Percentiles rank a stretch among this genome's conserved stretches.
These are phyloP conservation scores for Eremothecium gossypii DNA, from an alignment of 1,139 yeast genomes.

Conservation along the genomic window DNA sequence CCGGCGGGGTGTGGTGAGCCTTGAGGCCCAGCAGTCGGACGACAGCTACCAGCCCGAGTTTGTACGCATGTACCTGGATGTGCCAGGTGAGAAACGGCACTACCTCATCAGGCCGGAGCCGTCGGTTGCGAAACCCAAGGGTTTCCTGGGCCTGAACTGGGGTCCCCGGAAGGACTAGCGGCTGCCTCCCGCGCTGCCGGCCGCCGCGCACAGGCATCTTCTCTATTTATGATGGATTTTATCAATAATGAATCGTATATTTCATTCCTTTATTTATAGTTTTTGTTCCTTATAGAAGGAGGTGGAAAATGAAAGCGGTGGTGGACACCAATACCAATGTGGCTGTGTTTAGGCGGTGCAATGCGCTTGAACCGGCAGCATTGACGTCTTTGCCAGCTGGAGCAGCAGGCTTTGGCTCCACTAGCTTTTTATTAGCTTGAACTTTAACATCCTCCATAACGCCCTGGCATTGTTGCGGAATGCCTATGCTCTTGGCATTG, in stretches of 20 bases:
- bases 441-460: slow-evolving; percentile 3
- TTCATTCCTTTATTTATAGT: background rate
- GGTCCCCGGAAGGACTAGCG: slow-evolving; percentile 56
- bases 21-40: slow-evolving; percentile 62
- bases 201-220: background rate
- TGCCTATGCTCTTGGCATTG: slow-evolving; percentile 12
- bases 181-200: no score
- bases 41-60: slow-evolving; percentile 63
- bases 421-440: background rate
- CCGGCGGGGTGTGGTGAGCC: slow-evolving; percentile 56
- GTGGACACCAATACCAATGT: background rate
- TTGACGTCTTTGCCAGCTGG: background rate
- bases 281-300: background rate
- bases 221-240: slow-evolving; percentile 1
- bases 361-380: background rate
- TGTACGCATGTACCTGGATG: slow-evolving; percentile 66
- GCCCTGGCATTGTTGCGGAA: slow-evolving; percentile 4
- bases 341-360: background rate
- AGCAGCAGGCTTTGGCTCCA: background rate
- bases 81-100: slow-evolving; percentile 58
- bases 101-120: slow-evolving; percentile 57
- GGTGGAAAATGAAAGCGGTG: background rate
- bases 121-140: slow-evolving; percentile 33
- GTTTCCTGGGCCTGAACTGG: slow-evolving; percentile 79
- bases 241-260: background rate